Evolutionary conservation across 2,329 filamentous ascomycete species (phyloP).

Genomic region (Xylaria sp.): DNA sequence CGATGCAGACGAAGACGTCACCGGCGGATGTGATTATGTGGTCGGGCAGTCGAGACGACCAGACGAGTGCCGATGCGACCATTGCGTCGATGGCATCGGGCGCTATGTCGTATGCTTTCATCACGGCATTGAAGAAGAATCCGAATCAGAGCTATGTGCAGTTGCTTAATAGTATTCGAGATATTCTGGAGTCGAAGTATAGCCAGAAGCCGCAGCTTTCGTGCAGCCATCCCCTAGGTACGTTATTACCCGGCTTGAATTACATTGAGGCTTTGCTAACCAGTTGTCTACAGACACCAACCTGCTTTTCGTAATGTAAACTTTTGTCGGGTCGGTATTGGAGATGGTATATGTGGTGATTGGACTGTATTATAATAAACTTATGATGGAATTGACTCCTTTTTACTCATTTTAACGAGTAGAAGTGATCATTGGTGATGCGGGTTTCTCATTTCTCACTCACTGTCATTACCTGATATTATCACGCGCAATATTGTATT

Average conservation of each 20-base stretch:
- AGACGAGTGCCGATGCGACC: constrained; percentile 92
- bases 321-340: background rate
- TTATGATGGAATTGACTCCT: too few species aligned
- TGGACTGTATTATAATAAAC: too few species aligned
- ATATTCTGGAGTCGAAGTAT: constrained; percentile 84
- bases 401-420: too few species aligned
- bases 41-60: constrained; percentile 92
- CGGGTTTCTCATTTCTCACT: too few species aligned
- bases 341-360: too few species aligned
- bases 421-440: too few species aligned
- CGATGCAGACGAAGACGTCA: constrained; percentile 83
- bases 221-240: constrained; percentile 94
- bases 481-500: too few species aligned
- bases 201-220: constrained; percentile 93
- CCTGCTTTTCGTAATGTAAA: constrained; percentile 57
- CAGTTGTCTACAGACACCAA: constrained; percentile 48
- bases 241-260: constrained; percentile 33
- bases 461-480: too few species aligned
- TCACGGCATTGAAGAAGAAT: constrained; percentile 88
- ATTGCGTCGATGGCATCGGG: constrained; percentile 88
- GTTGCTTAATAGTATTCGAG: constrained; percentile 90
- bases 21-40: constrained; percentile 96
- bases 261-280: constrained; percentile 16
- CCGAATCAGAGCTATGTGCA: constrained; percentile 97
- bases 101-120: constrained; percentile 98